Conservation (phyloP, 2,329 filamentous ascomycete genomes). For the Albifimbria verrucaria region DNA sequence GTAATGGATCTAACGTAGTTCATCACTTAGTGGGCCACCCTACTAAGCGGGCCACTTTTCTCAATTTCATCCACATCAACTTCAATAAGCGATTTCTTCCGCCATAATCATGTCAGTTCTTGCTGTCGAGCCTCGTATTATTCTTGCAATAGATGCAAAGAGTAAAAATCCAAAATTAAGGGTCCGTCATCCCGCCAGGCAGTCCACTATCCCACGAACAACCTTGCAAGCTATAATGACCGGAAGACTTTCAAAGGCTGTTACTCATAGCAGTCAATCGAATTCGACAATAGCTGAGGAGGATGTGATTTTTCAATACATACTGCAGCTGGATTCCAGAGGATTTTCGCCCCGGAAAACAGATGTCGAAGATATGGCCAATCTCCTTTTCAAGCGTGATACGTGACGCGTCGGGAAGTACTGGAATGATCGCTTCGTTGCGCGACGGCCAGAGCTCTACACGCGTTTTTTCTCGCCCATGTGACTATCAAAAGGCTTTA, state of each 20-base stretch:
- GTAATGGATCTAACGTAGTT: slow-evolving; percentile 3
- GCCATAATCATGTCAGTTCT: background rate
- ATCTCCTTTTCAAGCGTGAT: background rate
- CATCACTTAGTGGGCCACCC: background rate
- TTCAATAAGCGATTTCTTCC: background rate
- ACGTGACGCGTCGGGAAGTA: background rate
- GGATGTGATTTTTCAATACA: background rate
- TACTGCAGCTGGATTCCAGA: background rate
- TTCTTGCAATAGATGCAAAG: background rate
- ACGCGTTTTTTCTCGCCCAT: slow-evolving; percentile 1
- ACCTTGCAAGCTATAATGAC: background rate
- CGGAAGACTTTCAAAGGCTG: background rate
- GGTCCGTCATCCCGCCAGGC: background rate
- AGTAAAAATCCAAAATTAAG: background rate
- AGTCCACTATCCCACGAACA: background rate
- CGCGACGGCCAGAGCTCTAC: background rate
- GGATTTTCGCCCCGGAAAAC: background rate
- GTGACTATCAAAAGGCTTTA: slow-evolving; percentile 1
- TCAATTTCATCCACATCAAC: background rate
- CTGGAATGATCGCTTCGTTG: background rate
- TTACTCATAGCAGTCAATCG: background rate
- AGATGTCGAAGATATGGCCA: background rate
- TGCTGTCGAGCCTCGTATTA: background rate
- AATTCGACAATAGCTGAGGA: background rate
- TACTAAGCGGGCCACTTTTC: background rate